phyloP scores from a whole-genome alignment of 495 filamentous ascomycete species.

The Trichoderma virens region DNA sequence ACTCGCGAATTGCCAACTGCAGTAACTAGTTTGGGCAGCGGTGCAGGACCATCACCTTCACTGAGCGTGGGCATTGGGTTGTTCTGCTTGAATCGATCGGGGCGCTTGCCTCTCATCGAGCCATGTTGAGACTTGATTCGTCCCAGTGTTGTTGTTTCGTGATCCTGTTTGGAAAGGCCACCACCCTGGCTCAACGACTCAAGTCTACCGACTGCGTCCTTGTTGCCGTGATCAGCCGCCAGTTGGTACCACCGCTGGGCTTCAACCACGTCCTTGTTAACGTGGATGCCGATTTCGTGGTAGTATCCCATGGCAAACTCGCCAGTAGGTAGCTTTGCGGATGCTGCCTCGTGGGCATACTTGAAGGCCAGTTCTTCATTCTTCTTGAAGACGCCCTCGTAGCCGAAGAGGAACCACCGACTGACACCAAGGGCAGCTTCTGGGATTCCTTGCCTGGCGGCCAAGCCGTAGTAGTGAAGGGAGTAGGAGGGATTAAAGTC shows the following conservation, averaged over 20 bases:
- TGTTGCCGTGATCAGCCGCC: slow-evolving; percentile 84
- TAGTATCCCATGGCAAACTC: slow-evolving; percentile 98
- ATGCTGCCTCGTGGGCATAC: slow-evolving; percentile 81
- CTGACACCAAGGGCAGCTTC: slow-evolving; percentile 96
- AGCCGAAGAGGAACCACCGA: slow-evolving; percentile 96
- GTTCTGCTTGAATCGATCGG: slow-evolving; percentile 50
- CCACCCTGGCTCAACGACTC: slow-evolving; percentile 81
- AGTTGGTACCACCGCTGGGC: slow-evolving; percentile 86
- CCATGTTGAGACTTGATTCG: slow-evolving; percentile 91
- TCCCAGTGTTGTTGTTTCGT: slow-evolving; percentile 82
- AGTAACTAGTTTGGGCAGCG: slow-evolving; percentile 16
- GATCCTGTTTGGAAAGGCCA: slow-evolving; percentile 80
- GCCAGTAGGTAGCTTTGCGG: slow-evolving; percentile 72
- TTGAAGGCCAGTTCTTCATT: slow-evolving; percentile 89
- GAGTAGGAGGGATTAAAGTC: slow-evolving; percentile 91
- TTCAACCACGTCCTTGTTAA: slow-evolving; percentile 70
- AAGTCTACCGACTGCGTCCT: slow-evolving; percentile 74
- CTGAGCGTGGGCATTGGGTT: slow-evolving; percentile 45
- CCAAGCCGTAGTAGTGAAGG: slow-evolving; percentile 91
- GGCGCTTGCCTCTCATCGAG: slow-evolving; percentile 66
- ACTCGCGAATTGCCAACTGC: slow-evolving; percentile 20
- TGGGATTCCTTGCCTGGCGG: slow-evolving; percentile 75
- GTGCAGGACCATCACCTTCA: slow-evolving; percentile 19
- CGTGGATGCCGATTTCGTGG: slow-evolving; percentile 89
- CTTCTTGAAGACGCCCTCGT: slow-evolving; percentile 84